phyloP scores from a whole-genome alignment of 2,329 filamentous ascomycete species.

The Alternaria postmessia region DNA sequence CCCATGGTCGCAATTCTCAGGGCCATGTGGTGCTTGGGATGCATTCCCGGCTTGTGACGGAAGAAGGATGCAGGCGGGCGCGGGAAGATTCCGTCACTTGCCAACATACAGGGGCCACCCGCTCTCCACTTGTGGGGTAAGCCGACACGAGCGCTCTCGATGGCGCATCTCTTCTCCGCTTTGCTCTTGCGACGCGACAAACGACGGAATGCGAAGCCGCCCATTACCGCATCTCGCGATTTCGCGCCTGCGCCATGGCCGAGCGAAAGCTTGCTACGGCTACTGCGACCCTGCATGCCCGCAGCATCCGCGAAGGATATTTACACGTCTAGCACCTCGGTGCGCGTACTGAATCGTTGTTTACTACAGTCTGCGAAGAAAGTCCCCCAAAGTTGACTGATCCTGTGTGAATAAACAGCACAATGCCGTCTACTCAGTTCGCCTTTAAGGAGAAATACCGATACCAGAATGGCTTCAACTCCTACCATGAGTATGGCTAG shows the following conservation, averaged over 20 bases:
- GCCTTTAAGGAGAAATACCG: conserved; percentile 71
- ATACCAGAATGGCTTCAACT: conserved; percentile 81
- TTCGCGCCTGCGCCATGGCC: conserved; percentile 29
- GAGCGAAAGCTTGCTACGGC: conserved; percentile 13
- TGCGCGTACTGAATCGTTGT: conserved; percentile 26
- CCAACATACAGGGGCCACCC: conserved; percentile 12
- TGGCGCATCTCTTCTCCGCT: conserved; percentile 25
- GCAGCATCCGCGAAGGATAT: conserved; percentile 28
- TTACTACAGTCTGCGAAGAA: conserved; percentile 35
- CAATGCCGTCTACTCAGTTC: conserved; percentile 72
- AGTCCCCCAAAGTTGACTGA: conserved; percentile 41
- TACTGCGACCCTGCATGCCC: conserved; percentile 38
- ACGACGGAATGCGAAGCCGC: conserved; percentile 40
- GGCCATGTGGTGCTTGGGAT: conserved; percentile 5
- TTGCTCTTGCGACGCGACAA: conserved; percentile 18
- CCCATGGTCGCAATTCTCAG: conserved; percentile 15
- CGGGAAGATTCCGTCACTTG: conserved; percentile 40
- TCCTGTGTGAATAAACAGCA: conserved; percentile 32
- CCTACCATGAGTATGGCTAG: conserved; percentile 73
- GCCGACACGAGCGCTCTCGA: conserved; percentile 19
- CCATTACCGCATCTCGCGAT: conserved; percentile 40
- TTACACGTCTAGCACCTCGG: conserved; percentile 3
- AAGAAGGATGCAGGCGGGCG: conserved; percentile 26
- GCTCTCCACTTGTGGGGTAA: conserved; percentile 30
- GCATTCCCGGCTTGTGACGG: conserved; percentile 38